Conservation (phyloP, 108 stramenopile genomes). For the Skeletonema costatum region DNA sequence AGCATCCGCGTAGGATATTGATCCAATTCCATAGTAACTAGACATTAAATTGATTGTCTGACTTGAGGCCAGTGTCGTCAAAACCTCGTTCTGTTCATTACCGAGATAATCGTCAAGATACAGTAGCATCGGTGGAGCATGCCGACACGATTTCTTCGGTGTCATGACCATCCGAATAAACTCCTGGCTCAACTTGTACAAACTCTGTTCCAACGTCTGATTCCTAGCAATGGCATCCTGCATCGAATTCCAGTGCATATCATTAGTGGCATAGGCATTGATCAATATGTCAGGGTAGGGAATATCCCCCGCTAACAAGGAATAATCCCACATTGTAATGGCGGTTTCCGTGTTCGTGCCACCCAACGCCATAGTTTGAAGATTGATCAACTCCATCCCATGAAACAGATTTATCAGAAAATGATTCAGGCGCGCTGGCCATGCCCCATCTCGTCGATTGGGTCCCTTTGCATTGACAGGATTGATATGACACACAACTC, state of each 20-base stretch:
- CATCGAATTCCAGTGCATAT: slow-evolving; percentile 74
- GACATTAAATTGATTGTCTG: slow-evolving; percentile 63
- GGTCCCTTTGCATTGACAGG: slow-evolving; percentile 32
- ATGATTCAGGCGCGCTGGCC: slow-evolving; percentile 56
- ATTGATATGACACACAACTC: slow-evolving; percentile 68
- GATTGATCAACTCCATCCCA: slow-evolving; percentile 41
- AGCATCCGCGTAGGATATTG: slow-evolving; percentile 74
- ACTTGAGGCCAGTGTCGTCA: slow-evolving; percentile 59
- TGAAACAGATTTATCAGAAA: slow-evolving; percentile 30
- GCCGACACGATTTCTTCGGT: slow-evolving; percentile 30
- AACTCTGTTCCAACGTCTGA: slow-evolving; percentile 57
- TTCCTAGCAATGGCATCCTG: slow-evolving; percentile 47
- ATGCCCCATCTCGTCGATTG: slow-evolving; percentile 62
- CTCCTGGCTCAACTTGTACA: slow-evolving; percentile 67
- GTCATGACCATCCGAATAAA: slow-evolving; percentile 63
- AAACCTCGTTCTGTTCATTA: slow-evolving; percentile 71
- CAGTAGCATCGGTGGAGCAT: slow-evolving; percentile 60
- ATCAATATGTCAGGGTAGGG: slow-evolving; percentile 77
- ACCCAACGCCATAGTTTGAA: slow-evolving; percentile 71
- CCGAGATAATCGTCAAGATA: slow-evolving; percentile 85
- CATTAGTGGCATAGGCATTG: slow-evolving; percentile 84
- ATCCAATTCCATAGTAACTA: slow-evolving; percentile 71
- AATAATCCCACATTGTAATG: slow-evolving; percentile 71
- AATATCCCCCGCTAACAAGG: slow-evolving; percentile 61
- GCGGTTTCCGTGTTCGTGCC: slow-evolving; percentile 81